These are phyloP conservation scores for Pulveroboletus ravenelii DNA, from an alignment of 768 basidiomycete species.

Conservation along the genomic window DNA sequence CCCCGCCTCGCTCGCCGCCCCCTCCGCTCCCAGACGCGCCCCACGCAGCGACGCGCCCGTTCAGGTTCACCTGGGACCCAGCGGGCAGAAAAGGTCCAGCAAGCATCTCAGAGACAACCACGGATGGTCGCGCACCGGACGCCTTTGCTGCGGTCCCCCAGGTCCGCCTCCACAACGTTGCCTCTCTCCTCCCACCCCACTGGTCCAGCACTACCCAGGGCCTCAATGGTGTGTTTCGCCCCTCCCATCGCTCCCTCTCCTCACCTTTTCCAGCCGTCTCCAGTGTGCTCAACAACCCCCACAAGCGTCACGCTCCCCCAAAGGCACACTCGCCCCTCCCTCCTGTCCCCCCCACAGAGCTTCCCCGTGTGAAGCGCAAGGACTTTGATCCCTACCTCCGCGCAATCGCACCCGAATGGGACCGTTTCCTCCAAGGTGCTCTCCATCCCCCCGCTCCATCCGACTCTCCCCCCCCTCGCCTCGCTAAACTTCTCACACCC, in stretches of 20 bases:
- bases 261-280: slow-evolving; percentile 69
- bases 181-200: slow-evolving; percentile 51
- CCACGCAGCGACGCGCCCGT: slow-evolving; percentile 48
- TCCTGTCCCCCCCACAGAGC: slow-evolving; percentile 61
- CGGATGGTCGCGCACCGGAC: slow-evolving; percentile 57
- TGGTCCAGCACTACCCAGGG: slow-evolving; percentile 84
- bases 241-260: background rate
- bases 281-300: slow-evolving; percentile 88
- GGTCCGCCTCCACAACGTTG: slow-evolving; percentile 43
- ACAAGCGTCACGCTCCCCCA: slow-evolving; percentile 78
- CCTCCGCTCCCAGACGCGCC: slow-evolving; percentile 35
- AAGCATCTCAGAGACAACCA: slow-evolving; percentile 71
- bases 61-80: slow-evolving; percentile 75
- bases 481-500: slow-evolving; percentile 53
- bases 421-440: slow-evolving; percentile 53
- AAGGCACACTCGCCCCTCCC: slow-evolving; percentile 82
- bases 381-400: slow-evolving; percentile 83
- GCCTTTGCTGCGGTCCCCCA: slow-evolving; percentile 44
- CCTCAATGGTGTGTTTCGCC: slow-evolving; percentile 67
- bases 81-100: slow-evolving; percentile 57
- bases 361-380: slow-evolving; percentile 74
- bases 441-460: slow-evolving; percentile 31
- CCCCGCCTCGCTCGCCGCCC: slow-evolving; percentile 40
- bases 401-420: slow-evolving; percentile 73
- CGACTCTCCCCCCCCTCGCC: slow-evolving; percentile 25